These are phyloP conservation scores for Sphaceloma murrayae DNA, from an alignment of 2,329 filamentous ascomycete species.

Conservation along the genomic window DNA sequence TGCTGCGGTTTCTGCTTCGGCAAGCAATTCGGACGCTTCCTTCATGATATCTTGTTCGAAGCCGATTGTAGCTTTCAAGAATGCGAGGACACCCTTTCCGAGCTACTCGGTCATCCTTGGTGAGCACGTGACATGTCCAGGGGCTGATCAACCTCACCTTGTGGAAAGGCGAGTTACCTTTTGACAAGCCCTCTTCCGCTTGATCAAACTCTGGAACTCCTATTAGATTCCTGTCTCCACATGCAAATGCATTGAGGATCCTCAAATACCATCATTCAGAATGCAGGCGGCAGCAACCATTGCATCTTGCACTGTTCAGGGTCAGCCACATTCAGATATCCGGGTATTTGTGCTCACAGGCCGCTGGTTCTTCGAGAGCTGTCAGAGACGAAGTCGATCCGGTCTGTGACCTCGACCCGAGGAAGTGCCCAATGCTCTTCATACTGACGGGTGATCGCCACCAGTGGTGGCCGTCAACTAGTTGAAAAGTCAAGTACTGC, in stretches of 20 bases:
- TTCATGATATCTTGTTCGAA: constrained; percentile 89
- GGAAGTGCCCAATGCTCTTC: constrained; percentile 30
- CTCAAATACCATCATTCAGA: constrained; percentile 33
- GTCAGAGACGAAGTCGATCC: constrained; percentile 47
- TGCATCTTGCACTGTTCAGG: constrained; percentile 35
- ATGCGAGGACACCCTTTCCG: constrained; percentile 69
- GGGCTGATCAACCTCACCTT: constrained; percentile 39
- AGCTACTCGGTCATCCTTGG: constrained; percentile 41
- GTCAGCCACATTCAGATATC: constrained; percentile 19
- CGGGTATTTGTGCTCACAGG: constrained; percentile 38
- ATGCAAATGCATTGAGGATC: constrained; percentile 5
- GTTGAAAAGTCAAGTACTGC: too few species aligned
- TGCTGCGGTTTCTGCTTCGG: constrained; percentile 65
- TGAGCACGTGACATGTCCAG: not conserved
- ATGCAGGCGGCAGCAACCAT: constrained; percentile 30
- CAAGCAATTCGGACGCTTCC: constrained; percentile 64
- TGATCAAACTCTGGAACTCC: constrained; percentile 77
- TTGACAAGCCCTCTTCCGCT: constrained; percentile 62
- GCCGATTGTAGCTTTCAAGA: constrained; percentile 76
- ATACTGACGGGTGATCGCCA: constrained; percentile 9
- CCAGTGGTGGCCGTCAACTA: too few species aligned
- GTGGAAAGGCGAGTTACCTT: constrained; percentile 78
- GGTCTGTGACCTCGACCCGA: constrained; percentile 29
- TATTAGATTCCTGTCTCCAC: constrained; percentile 1
- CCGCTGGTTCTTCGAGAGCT: constrained; percentile 48